Evolutionary conservation across 2,329 filamentous ascomycete genomes (phyloP), one percentile per base, ranked within the genome.

Genomic region (Fusarium burgessii): DNA sequence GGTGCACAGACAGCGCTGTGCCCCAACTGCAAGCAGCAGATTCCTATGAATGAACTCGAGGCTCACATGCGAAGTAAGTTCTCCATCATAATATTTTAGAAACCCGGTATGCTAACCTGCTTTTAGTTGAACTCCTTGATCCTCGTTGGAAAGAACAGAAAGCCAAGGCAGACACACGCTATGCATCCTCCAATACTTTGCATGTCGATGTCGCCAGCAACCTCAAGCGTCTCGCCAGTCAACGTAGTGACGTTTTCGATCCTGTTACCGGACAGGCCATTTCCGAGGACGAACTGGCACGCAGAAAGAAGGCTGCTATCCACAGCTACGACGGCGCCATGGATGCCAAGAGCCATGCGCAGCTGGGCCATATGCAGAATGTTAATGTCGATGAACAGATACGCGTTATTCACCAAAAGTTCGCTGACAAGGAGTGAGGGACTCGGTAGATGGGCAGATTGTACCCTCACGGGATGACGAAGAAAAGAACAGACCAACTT

Each of bases 101-200:
- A 7, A 15, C 8, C 10, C 18, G 17, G 25, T 32, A 35, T 66
- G 69, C 81, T 87, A 80, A 85, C 73, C n/a, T 33, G 32, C 20
- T 23, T 18, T 83, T 43, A 92, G 92, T 98, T 78, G 95, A 98
- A 82, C 87, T 98, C 49, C 88, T 98, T 64, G 95, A 98, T 79
- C 95, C 95, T 1, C 89, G 92, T 64, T 98, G 95, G 95, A 97
- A 97, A 80, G 95, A 98, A 79, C 95, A 98, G 80, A 94, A 94
- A 74, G 92, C 93, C 62, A 97, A 97, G 80, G 90, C 93, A 18
- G 94, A 97, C 47, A 90, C 92, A 15, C 91, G 95, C 68, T 93
- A 92, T 71, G 89, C 93, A 3, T 95, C 93, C 1, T 97, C 94
- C 13, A 98, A 97, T 76, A 83, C 97, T 13, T 93, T 92, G 2